Percentiles rank a stretch among this genome's conserved stretches.
phyloP scores from a whole-genome alignment of 192 early-diverging fungal genomes.

The Geranomyces michiganensis region DNA sequence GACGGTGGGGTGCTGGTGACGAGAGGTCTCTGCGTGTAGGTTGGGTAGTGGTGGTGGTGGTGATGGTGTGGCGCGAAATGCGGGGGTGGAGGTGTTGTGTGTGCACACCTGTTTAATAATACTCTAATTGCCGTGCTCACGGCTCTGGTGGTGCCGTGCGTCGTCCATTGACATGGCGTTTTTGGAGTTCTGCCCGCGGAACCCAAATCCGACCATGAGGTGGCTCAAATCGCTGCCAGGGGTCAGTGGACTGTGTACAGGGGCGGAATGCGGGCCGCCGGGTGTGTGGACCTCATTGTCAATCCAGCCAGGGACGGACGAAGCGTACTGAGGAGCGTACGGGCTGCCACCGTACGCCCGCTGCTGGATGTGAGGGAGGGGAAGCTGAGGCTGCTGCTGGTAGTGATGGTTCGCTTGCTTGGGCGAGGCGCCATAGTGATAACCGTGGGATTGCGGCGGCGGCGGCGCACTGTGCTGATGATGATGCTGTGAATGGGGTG shows the following conservation, averaged over 20 bases:
- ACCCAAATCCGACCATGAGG: slow-evolving; percentile 31
- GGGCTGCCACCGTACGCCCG: background rate
- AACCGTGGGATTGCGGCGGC: background rate
- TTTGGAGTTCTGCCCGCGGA: slow-evolving; percentile 15
- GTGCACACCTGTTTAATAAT: no score
- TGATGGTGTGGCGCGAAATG: no score
- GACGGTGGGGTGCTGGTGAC: no score
- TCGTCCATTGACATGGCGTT: background rate
- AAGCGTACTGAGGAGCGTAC: slow-evolving; percentile 12
- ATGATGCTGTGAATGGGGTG: background rate
- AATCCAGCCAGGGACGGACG: slow-evolving; percentile 15
- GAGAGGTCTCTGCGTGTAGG: no score
- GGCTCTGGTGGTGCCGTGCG: no score
- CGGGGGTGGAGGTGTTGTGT: no score
- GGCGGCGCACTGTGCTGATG: background rate
- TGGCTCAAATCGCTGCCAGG: slow-evolving; percentile 15
- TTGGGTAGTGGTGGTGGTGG: no score
- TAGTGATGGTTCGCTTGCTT: background rate
- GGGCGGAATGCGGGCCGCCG: background rate
- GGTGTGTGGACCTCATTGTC: background rate
- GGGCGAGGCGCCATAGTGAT: slow-evolving; percentile 1
- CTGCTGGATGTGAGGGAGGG: background rate
- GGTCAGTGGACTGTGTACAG: slow-evolving; percentile 6
- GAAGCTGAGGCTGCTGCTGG: background rate
- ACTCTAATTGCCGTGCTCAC: no score